A percentile compares a stretch with the other conserved stretches of the same genome.
These are phyloP conservation scores for Ophiosphaerella herpotricha DNA, from an alignment of 2,329 filamentous ascomycete species.

Conservation along the genomic window DNA sequence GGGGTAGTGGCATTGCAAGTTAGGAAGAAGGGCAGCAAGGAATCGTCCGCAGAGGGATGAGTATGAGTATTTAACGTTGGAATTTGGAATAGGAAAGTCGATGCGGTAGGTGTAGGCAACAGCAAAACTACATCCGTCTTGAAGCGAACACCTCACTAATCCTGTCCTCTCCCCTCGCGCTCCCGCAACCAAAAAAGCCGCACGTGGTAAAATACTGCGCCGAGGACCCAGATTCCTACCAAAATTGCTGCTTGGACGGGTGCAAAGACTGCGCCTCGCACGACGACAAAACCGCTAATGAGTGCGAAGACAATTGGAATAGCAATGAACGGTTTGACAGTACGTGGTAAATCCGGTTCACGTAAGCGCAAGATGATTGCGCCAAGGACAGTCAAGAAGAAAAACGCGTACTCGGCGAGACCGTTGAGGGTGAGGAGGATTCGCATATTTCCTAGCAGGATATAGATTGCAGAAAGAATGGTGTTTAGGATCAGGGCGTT, in stretches of 20 bases:
- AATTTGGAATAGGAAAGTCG: too few relatives aligned
- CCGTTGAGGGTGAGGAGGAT: conserved; percentile 60
- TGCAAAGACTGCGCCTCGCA: conserved; percentile 43
- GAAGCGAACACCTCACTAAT: too few relatives aligned
- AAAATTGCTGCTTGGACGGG: conserved; percentile 38
- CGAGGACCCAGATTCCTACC: conserved; percentile 35
- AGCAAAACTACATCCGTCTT: too few relatives aligned
- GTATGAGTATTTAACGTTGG: too few relatives aligned
- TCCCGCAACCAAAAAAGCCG: conserved; percentile 11
- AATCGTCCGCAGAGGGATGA: too few relatives aligned
- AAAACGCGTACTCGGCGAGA: conserved; percentile 60
- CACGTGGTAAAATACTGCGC: conserved; percentile 22
- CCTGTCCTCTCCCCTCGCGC: not conserved
- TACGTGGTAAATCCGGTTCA: conserved; percentile 59
- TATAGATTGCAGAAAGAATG: conserved; percentile 59
- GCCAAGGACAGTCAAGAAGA: conserved; percentile 66
- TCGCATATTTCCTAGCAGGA: conserved; percentile 66
- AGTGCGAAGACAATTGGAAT: conserved; percentile 60
- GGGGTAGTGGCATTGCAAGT: too few relatives aligned
- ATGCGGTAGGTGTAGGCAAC: too few relatives aligned
- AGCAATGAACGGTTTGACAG: conserved; percentile 62
- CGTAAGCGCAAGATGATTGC: conserved; percentile 62
- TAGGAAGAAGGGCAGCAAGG: too few relatives aligned
- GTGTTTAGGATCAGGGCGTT: conserved; percentile 43
- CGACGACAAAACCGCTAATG: conserved; percentile 55